Base-by-base conservation (phyloP, 1,284 basidiomycete species). In the Vanrija sp. region DNA sequence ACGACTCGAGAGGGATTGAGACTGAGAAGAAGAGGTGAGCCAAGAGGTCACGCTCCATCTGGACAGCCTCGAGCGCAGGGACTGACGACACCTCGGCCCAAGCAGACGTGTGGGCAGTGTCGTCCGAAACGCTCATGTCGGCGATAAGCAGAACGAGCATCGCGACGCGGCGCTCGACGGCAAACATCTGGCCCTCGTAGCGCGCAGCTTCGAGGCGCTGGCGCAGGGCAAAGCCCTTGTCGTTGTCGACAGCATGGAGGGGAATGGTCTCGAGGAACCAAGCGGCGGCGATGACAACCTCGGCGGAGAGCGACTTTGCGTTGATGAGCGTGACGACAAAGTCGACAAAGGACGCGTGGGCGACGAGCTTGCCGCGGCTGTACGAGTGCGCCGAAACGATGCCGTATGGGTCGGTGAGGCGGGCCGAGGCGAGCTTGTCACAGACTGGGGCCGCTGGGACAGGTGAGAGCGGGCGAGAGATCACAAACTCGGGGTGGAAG, bases 241-340 rank as follows among this genome's bases (percentile, higher is more conserved):
- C 24, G 24, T 48, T 48, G 36, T 53, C 53, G 5, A 51, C 20
- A 0, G 53, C 54, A 43, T 59, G 57, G 9, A 59, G 38, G 20
- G 53, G 49, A 7, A 59, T 41, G n/a, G 45, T 42, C 27, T 59
- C 51, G 6, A 59, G 41, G 31, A 53, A 59, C 51, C 51, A 56
- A 5, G 45, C 54, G 7, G 57, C 57, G 1, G 53, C 53, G 8
- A 59, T 25, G 45, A 59, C 41, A 3, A 41, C 45, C 45, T 59
- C 57, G 20, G 51, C 51, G 1, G 53, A 20, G 38, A 49, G 41
- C 31, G 47, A 37, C 22, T 49, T 39, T 4, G 42, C 41, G 44
- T 47, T 35, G 35, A 59, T 27, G 48, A 59, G 37, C 16, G 53
- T 39, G 31, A 38, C 46, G 35, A 59, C 41, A 37, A 53, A 41